Conservation (phyloP, 495 filamentous ascomycete genomes). For the Talaromyces liani region DNA sequence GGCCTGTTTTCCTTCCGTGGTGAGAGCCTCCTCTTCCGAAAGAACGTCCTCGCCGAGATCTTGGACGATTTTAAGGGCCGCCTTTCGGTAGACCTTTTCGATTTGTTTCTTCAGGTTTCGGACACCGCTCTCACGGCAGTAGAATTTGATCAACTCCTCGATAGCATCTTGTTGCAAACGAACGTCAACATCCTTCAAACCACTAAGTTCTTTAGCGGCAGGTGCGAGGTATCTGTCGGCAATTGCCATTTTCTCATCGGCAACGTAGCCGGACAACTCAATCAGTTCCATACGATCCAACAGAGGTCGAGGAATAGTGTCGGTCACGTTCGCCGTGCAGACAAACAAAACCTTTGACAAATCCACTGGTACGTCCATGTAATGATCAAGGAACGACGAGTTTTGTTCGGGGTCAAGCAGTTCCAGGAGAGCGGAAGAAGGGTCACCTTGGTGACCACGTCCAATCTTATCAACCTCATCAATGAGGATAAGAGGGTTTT, state of each 20-base stretch:
- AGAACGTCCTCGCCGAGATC: slow-evolving; percentile 85
- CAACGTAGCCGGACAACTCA: slow-evolving; percentile 91
- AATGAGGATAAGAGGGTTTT: slow-evolving; percentile 94
- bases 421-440: slow-evolving; percentile 89
- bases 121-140: slow-evolving; percentile 94
- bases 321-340: slow-evolving; percentile 98
- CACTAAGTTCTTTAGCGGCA: slow-evolving; percentile 81
- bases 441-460: slow-evolving; percentile 90
- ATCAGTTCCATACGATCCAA: slow-evolving; percentile 99
- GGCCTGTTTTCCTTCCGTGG: slow-evolving; percentile 80
- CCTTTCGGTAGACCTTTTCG: slow-evolving; percentile 97
- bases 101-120: slow-evolving; percentile 99
- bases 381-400: slow-evolving; percentile 94
- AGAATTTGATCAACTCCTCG: slow-evolving; percentile 94
- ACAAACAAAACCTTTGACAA: slow-evolving; percentile 98
- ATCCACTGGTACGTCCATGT: slow-evolving; percentile 98
- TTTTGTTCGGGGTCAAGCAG: slow-evolving; percentile 97
- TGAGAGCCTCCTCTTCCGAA: slow-evolving; percentile 74
- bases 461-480: slow-evolving; percentile 99
- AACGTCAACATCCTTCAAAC: slow-evolving; percentile 86
- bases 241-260: slow-evolving; percentile 99
- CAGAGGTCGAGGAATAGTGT: slow-evolving; percentile 92
- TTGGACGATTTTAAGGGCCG: slow-evolving; percentile 92
- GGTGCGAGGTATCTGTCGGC: slow-evolving; percentile 89
- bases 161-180: slow-evolving; percentile 76